Conservation (phyloP, 75 land plant genomes). For the Selaginella tamariscina region DNA sequence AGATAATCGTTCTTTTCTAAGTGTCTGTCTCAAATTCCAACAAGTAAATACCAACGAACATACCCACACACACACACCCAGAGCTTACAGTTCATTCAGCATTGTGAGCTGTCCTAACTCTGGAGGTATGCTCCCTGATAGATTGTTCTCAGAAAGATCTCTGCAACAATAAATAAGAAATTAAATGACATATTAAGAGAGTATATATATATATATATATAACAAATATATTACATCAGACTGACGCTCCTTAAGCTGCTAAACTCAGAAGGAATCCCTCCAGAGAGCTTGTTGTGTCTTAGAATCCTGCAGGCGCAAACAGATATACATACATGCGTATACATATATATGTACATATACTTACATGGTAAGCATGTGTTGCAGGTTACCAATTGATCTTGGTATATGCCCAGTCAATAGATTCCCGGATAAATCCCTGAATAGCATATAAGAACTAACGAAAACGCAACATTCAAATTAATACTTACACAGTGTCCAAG, state of each 20-base stretch:
- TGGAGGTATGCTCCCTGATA: conserved; percentile 61
- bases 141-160: conserved; percentile 65
- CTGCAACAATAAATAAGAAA: no score
- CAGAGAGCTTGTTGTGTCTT: conserved; percentile 52
- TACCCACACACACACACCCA: no score
- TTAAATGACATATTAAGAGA: no score
- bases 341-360: conserved; percentile 15
- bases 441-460: not conserved
- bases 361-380: conserved; percentile 46
- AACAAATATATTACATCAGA: conserved; percentile 56
- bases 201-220: no score
- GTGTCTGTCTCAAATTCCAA: conserved; percentile 40
- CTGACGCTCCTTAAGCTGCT: conserved; percentile 57
- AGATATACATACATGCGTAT: not conserved
- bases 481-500: conserved; percentile 85
- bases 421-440: conserved; percentile 64
- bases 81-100: conserved; percentile 52
- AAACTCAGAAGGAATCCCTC: conserved; percentile 44
- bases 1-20: conserved; percentile 55
- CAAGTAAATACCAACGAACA: no score
- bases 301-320: no score
- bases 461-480: not conserved
- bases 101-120: conserved; percentile 83
- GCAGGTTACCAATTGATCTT: conserved; percentile 67
- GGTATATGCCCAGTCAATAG: conserved; percentile 65